A percentile compares a stretch with the other conserved stretches of the same genome.
Conservation (phyloP, 345 rosid genomes). For the Salix arbutifolia region DNA sequence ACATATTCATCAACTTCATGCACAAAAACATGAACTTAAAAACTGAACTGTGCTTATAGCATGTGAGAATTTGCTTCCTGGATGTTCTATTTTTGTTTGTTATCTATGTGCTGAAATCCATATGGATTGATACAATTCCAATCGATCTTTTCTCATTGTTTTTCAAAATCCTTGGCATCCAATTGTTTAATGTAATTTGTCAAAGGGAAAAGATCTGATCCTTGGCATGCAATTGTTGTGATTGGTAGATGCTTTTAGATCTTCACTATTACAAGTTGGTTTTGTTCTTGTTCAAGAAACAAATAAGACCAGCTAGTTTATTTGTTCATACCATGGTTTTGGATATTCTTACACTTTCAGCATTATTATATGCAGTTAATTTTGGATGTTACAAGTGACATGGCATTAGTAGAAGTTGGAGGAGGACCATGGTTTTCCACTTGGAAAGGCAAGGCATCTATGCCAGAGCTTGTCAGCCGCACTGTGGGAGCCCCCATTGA, state of each 20-base stretch:
- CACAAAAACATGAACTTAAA: no score
- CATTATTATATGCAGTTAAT: conserved; percentile 41
- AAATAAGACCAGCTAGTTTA: not conserved
- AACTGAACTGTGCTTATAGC: no score
- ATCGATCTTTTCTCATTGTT: no score
- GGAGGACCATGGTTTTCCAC: conserved; percentile 97
- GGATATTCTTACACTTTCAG: not conserved
- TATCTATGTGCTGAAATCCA: no score
- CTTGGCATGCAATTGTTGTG: not conserved
- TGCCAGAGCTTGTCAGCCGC: conserved; percentile 56
- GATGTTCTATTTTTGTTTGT: no score
- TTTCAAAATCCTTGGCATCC: no score
- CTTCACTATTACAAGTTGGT: not conserved
- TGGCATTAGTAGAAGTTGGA: conserved; percentile 90
- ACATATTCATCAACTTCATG: not conserved
- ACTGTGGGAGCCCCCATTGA: conserved; percentile 57
- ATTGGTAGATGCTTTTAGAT: not conserved
- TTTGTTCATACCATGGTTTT: not conserved
- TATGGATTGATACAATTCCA: no score
- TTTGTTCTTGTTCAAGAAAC: not conserved
- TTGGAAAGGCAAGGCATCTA: conserved; percentile 70
- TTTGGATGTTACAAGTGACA: conserved; percentile 67
- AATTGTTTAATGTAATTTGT: no score
- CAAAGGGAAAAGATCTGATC: no score
- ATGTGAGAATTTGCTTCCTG: no score